Conservation (phyloP, 1,284 basidiomycete genomes). For the Coniferiporia weirii region DNA sequence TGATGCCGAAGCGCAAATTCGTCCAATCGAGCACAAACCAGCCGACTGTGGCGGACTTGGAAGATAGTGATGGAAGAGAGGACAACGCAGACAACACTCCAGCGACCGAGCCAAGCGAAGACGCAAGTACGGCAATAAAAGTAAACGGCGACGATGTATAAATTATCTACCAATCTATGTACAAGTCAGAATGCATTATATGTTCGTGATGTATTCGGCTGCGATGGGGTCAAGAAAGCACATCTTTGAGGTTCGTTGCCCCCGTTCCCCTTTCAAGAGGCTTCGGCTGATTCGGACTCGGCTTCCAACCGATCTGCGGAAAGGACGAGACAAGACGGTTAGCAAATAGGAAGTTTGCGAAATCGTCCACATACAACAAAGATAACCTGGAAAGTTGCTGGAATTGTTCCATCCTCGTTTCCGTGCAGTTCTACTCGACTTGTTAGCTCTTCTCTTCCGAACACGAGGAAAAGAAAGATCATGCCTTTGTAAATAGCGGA, state of each 20-base stretch:
- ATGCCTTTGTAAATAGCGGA: constrained; percentile 90
- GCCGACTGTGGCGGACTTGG: constrained; percentile 20
- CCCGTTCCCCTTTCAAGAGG: constrained; percentile 84
- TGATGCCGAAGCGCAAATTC: constrained; percentile 90
- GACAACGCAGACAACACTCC: constrained; percentile 9
- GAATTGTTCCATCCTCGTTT: constrained; percentile 75
- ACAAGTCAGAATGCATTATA: too few relatives aligned
- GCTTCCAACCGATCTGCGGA: constrained; percentile 97
- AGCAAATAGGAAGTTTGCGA: constrained; percentile 1
- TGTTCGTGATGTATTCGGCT: too few relatives aligned
- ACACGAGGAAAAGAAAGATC: constrained; percentile 8
- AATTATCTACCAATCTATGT: too few relatives aligned
- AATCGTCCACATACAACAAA: constrained; percentile 65
- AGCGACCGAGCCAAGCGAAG: too few relatives aligned
- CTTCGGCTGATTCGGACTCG: constrained; percentile 78
- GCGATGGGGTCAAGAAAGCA: constrained; percentile 36
- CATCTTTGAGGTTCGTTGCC: constrained; percentile 76
- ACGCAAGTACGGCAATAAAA: too few relatives aligned
- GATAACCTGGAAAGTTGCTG: constrained; percentile 95
- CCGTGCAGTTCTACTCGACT: constrained; percentile 71
- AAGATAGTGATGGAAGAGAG: constrained; percentile 24
- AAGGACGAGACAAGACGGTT: constrained; percentile 9
- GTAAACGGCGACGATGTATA: too few relatives aligned
- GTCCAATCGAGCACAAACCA: constrained; percentile 32
- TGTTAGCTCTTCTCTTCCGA: background rate